Percentiles rank a stretch among this genome's conserved stretches.
Evolutionary conservation across 257 asterid species (phyloP).

Genomic region (Linaria vulgaris): DNA sequence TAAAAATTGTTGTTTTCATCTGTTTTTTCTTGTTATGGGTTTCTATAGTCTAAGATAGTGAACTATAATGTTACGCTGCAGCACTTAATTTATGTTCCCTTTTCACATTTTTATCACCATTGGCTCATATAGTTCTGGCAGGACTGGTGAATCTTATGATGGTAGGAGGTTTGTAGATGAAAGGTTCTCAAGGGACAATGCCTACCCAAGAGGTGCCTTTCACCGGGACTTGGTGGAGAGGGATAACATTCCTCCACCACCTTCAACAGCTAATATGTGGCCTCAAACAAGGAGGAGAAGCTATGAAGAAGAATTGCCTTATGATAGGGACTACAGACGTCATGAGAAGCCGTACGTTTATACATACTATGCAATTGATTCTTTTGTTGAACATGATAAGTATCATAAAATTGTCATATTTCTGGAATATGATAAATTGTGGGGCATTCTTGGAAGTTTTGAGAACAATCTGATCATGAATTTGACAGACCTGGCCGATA

Average conservation of each 20-base stretch:
- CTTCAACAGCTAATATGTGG: slow-evolving; percentile 67
- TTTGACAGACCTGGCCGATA: slow-evolving; percentile 79
- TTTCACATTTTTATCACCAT: slow-evolving; percentile 31
- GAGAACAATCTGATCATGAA: slow-evolving; percentile 42
- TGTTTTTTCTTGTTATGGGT: slow-evolving; percentile 5
- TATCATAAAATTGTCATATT: slow-evolving; percentile 35
- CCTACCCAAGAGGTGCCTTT: slow-evolving; percentile 66
- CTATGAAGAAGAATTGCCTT: slow-evolving; percentile 73
- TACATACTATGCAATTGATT: slow-evolving; percentile 35
- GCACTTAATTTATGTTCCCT: slow-evolving; percentile 8
- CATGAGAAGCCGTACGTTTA: slow-evolving; percentile 75
- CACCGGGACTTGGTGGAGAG: slow-evolving; percentile 77
- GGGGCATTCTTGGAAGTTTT: slow-evolving; percentile 35
- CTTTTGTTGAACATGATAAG: slow-evolving; percentile 41
- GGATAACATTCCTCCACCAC: slow-evolving; percentile 77
- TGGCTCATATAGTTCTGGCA: slow-evolving; percentile 52
- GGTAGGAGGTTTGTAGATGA: slow-evolving; percentile 91
- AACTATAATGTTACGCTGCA: not conserved
- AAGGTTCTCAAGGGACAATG: slow-evolving; percentile 81
- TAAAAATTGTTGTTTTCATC: not conserved
- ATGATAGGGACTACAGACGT: slow-evolving; percentile 81
- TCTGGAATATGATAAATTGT: slow-evolving; percentile 25
- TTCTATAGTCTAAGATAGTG: not conserved
- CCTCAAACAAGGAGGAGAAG: slow-evolving; percentile 81
- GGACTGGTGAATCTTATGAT: slow-evolving; percentile 87